phyloP scores from a whole-genome alignment of 1,139 yeast genomes.

The Suhomyces chickasaworum region DNA sequence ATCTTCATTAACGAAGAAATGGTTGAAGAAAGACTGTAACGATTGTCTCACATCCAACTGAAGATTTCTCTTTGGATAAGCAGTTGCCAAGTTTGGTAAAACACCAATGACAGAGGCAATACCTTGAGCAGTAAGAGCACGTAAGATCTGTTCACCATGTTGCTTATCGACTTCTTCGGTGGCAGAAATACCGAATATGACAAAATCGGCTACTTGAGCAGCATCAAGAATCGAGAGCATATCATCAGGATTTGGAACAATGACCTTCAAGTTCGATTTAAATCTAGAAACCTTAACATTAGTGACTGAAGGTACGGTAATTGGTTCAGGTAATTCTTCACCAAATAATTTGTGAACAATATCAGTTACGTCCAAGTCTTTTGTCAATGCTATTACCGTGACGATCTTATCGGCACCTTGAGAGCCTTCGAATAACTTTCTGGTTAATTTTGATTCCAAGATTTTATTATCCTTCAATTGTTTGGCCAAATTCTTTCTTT shows the following conservation, averaged over 20 bases:
- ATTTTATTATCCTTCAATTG: conserved; percentile 80
- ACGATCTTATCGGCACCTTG: conserved; percentile 82
- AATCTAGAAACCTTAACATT: conserved; percentile 60
- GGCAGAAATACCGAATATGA: conserved; percentile 84
- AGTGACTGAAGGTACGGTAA: conserved; percentile 49
- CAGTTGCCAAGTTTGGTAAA: conserved; percentile 67
- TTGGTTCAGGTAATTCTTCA: conserved; percentile 24
- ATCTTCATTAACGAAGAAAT: conserved; percentile 88
- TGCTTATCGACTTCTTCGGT: conserved; percentile 73
- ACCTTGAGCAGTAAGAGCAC: conserved; percentile 92
- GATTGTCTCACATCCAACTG: conserved; percentile 81
- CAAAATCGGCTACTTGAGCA: conserved; percentile 86
- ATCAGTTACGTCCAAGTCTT: conserved; percentile 61
- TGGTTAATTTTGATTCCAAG: conserved; percentile 47
- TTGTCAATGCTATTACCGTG: conserved; percentile 76
- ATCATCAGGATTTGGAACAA: conserved; percentile 71
- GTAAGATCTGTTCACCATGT: conserved; percentile 84
- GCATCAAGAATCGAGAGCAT: conserved; percentile 78
- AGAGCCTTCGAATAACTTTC: conserved; percentile 77
- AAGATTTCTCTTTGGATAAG: conserved; percentile 73
- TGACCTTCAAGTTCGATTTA: conserved; percentile 72
- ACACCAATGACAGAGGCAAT: conserved; percentile 82
- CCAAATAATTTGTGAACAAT: conserved; percentile 56
- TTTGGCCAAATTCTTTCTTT: conserved; percentile 75
- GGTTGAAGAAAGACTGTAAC: conserved; percentile 76